These are phyloP conservation scores for Myriosclerotinia scirpicola DNA, from an alignment of 2,329 filamentous ascomycete genomes.

Conservation along the genomic window DNA sequence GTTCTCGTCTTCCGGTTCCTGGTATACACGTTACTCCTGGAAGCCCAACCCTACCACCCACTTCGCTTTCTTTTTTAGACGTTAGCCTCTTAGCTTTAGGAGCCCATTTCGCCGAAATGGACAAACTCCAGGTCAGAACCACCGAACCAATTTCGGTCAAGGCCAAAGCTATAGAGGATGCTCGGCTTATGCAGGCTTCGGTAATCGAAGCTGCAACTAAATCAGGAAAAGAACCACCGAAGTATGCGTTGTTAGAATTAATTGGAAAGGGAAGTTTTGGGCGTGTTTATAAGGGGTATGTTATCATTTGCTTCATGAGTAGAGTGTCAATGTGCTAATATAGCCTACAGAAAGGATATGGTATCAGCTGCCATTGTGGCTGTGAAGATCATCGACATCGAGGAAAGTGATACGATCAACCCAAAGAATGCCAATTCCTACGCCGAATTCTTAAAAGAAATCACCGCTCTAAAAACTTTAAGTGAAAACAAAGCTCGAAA, in stretches of 20 bases:
- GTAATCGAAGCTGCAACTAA: conserved; percentile 63
- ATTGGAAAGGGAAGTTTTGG: conserved; percentile 76
- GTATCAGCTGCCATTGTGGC: conserved; percentile 57
- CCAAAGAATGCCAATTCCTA: conserved; percentile 66
- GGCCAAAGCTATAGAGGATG: conserved; percentile 57
- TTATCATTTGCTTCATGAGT: background rate
- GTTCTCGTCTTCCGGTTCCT: conserved; percentile 7
- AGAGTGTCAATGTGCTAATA: background rate
- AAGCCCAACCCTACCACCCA: background rate
- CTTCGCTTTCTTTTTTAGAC: conserved; percentile 19
- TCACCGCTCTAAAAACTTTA: conserved; percentile 68
- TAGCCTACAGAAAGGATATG: conserved; percentile 37
- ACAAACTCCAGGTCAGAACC: conserved; percentile 26
- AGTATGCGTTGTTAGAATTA: conserved; percentile 68
- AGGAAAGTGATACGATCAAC: conserved; percentile 69
- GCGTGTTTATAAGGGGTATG: conserved; percentile 65
- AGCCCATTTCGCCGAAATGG: conserved; percentile 24
- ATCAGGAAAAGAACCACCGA: conserved; percentile 59
- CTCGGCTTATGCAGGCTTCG: conserved; percentile 65
- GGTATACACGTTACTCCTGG: background rate
- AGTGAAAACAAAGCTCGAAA: conserved; percentile 74
- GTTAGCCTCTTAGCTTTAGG: conserved; percentile 20
- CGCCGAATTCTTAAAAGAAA: conserved; percentile 68
- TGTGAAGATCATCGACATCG: conserved; percentile 82
- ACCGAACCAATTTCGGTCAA: conserved; percentile 30